Conservation (phyloP, 2,329 filamentous ascomycete genomes). For the Penicillium sp. region DNA sequence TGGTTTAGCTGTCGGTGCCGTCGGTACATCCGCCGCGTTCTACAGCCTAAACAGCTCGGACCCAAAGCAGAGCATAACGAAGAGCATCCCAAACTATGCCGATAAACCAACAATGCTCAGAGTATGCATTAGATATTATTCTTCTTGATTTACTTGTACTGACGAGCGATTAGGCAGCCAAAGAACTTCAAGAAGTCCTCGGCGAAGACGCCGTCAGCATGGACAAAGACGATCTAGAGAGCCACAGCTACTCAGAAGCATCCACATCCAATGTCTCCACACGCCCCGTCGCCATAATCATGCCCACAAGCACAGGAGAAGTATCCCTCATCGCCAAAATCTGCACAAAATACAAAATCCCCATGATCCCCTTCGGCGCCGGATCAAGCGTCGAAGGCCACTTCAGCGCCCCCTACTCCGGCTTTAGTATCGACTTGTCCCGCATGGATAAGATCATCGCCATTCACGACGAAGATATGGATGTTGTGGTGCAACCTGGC, state of each 20-base stretch:
- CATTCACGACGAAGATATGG: slow-evolving; percentile 86
- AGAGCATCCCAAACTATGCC: background rate
- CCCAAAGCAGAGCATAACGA: background rate
- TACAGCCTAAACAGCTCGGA: background rate
- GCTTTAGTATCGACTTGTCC: slow-evolving; percentile 86
- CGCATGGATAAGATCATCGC: slow-evolving; percentile 83
- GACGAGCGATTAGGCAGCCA: background rate
- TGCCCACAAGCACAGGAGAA: slow-evolving; percentile 68
- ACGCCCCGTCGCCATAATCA: slow-evolving; percentile 68
- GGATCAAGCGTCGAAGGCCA: slow-evolving; percentile 88
- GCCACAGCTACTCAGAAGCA: slow-evolving; percentile 74
- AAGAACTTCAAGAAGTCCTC: background rate
- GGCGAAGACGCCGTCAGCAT: slow-evolving; percentile 67
- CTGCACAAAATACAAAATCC: slow-evolving; percentile 79
- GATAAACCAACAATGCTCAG: background rate
- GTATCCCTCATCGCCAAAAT: slow-evolving; percentile 70
- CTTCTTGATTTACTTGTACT: background rate
- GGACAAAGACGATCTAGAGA: slow-evolving; percentile 68
- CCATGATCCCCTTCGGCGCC: slow-evolving; percentile 85
- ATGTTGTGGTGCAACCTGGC: slow-evolving; percentile 87
- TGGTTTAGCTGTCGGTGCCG: background rate
- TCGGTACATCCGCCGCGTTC: background rate
- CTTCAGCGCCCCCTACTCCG: slow-evolving; percentile 84
- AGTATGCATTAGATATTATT: background rate
- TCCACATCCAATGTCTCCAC: slow-evolving; percentile 69